A percentile compares a stretch with the other conserved stretches of the same genome.
phyloP scores from a whole-genome alignment of 129 eudicot species.

The Smallanthus sonchifolius region DNA sequence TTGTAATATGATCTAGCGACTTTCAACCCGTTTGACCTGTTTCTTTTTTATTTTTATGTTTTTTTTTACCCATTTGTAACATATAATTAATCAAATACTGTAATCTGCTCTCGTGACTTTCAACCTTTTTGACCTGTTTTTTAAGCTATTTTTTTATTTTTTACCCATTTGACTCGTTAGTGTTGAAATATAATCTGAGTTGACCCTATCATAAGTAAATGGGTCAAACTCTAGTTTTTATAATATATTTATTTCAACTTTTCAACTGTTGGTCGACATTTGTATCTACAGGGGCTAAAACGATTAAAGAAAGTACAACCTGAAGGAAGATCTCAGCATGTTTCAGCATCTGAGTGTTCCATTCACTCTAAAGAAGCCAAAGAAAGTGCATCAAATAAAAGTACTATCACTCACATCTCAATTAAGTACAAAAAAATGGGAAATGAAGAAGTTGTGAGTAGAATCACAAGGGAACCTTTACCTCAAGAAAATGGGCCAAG shows the following conservation, averaged over 20 bases:
- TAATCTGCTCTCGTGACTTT: no score
- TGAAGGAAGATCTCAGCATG: slow-evolving; percentile 38
- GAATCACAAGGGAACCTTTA: slow-evolving; percentile 34
- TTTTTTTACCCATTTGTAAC: no score
- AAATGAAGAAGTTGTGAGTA: slow-evolving; percentile 31
- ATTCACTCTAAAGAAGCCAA: slow-evolving; percentile 27
- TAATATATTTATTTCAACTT: neutral
- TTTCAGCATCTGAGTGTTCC: slow-evolving; percentile 24
- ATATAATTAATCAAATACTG: no score
- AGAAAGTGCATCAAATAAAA: slow-evolving; percentile 27
- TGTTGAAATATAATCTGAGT: neutral
- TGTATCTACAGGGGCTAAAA: slow-evolving; percentile 61
- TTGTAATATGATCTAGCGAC: no score
- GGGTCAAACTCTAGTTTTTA: neutral
- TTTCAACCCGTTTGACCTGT: no score
- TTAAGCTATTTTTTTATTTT: neutral
- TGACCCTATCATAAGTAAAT: neutral
- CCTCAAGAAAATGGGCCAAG: slow-evolving; percentile 51
- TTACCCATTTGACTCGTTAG: neutral
- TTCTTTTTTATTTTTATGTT: no score
- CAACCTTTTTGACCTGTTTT: neutral
- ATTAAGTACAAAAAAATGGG: slow-evolving; percentile 46
- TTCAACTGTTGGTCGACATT: neutral
- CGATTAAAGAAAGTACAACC: slow-evolving; percentile 63
- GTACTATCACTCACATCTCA: slow-evolving; percentile 37